phyloP scores from a whole-genome alignment of 805 yeast species.

The Starmerella apis region DNA sequence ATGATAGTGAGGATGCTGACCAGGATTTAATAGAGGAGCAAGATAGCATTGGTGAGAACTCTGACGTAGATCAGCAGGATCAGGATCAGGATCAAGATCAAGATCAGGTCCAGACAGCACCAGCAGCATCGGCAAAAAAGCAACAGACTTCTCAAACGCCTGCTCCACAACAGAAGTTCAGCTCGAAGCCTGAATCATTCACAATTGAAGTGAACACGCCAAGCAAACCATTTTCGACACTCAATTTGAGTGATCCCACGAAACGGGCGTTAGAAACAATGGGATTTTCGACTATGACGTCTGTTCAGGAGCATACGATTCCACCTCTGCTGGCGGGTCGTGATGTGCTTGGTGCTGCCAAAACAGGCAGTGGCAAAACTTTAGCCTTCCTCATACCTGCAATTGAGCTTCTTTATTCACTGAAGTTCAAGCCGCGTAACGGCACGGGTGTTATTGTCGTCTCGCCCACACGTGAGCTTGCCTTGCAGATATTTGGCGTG shows the following conservation, averaged over 20 bases:
- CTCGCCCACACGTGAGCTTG: conserved; percentile 95
- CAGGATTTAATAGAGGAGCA: background rate
- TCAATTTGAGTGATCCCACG: conserved; percentile 72
- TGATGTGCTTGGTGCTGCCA: conserved; percentile 98
- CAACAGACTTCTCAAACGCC: background rate
- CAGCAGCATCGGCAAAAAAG: conserved; percentile 2
- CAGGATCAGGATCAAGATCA: too few relatives aligned
- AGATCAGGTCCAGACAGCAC: background rate
- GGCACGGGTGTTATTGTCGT: conserved; percentile 96
- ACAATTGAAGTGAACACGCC: conserved; percentile 21
- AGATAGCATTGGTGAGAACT: background rate
- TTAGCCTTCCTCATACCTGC: conserved; percentile 94
- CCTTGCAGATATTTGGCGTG: conserved; percentile 94
- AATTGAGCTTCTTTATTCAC: conserved; percentile 76
- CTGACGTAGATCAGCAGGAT: too few relatives aligned
- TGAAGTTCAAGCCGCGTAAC: conserved; percentile 92
- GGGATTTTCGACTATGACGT: conserved; percentile 90
- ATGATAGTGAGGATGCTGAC: conserved; percentile 2
- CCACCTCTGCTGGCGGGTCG: conserved; percentile 94
- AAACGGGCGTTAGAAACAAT: conserved; percentile 67
- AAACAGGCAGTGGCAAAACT: conserved; percentile 98
- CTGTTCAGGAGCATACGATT: conserved; percentile 89
- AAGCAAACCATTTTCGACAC: conserved; percentile 36
- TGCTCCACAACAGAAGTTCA: background rate
- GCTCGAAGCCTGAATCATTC: conserved; percentile 21